Conservation (phyloP, 345 rosid genomes). For the Boechera stricta region DNA sequence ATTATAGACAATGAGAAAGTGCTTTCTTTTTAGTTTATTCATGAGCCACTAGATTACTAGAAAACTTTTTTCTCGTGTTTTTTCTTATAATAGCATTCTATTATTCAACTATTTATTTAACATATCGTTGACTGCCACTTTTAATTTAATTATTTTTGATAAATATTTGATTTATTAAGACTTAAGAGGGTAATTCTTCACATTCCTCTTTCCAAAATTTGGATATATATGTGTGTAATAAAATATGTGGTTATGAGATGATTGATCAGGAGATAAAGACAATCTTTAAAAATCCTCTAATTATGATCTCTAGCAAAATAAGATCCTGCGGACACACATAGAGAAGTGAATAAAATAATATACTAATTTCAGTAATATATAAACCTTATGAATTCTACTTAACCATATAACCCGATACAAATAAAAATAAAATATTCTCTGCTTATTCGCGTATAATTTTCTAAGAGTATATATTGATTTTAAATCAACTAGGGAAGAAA, state of each 20-base stretch:
- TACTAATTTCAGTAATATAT: background rate
- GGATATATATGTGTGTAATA: background rate
- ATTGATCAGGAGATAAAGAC: background rate
- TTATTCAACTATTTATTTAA: conserved; percentile 15
- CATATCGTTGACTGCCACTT: background rate
- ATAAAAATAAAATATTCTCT: no score
- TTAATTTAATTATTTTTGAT: no score
- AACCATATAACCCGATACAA: no score
- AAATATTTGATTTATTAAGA: no score
- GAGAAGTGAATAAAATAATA: background rate
- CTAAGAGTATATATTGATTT: no score
- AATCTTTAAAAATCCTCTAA: no score
- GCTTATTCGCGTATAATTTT: no score
- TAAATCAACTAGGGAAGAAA: no score
- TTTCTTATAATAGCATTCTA: background rate
- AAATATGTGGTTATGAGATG: background rate
- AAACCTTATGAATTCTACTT: background rate
- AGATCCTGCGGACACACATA: background rate
- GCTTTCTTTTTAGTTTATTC: background rate
- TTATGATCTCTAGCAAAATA: no score
- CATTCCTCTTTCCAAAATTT: background rate
- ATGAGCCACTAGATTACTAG: conserved; percentile 3
- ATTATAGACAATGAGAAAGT: conserved; percentile 3
- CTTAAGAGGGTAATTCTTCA: background rate
- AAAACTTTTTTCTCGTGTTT: background rate